Percentiles rank a stretch among this genome's conserved stretches.
These are phyloP conservation scores for Exophiala sp. DNA, from an alignment of 2,329 filamentous ascomycete genomes.

Conservation along the genomic window DNA sequence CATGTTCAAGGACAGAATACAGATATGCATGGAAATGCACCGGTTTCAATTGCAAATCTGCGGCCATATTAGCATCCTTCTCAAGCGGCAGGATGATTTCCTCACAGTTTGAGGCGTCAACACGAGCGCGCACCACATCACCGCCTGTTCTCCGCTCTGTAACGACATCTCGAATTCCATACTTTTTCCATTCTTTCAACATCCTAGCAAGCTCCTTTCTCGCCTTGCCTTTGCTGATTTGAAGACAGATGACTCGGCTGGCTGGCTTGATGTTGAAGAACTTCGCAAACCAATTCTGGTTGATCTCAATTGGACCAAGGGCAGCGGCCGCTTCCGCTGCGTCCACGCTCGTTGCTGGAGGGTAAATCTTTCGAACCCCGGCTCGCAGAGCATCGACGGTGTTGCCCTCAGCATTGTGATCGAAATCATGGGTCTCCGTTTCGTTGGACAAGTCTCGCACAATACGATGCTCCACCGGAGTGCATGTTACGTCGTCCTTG, in stretches of 20 bases:
- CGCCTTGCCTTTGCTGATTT: slow-evolving; percentile 66
- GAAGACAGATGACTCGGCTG: slow-evolving; percentile 70
- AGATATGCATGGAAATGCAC: slow-evolving; percentile 86
- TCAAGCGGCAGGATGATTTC: slow-evolving; percentile 16
- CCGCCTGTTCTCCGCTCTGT: slow-evolving; percentile 76
- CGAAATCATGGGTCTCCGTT: slow-evolving; percentile 1
- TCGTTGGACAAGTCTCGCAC: slow-evolving; percentile 20
- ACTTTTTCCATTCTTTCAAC: slow-evolving; percentile 74
- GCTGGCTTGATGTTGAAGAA: slow-evolving; percentile 88
- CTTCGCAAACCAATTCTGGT: slow-evolving; percentile 83
- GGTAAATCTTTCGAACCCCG: slow-evolving; percentile 7
- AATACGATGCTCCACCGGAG: slow-evolving; percentile 21
- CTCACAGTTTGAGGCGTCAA: slow-evolving; percentile 76
- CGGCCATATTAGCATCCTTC: slow-evolving; percentile 19
- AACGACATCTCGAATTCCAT: slow-evolving; percentile 75
- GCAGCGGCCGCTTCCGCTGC: slow-evolving; percentile 18
- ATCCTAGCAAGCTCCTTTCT: slow-evolving; percentile 73
- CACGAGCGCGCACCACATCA: slow-evolving; percentile 64
- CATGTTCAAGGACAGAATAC: slow-evolving; percentile 84
- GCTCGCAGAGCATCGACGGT: neutral
- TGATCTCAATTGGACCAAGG: slow-evolving; percentile 57
- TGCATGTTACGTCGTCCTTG: slow-evolving; percentile 43
- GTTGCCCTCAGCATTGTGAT: neutral
- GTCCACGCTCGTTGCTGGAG: slow-evolving; percentile 24
- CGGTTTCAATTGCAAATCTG: slow-evolving; percentile 76